A percentile compares a stretch with the other conserved stretches of the same genome.
Evolutionary conservation across 805 yeast genomes (phyloP).

Genomic region (Candida anglica): DNA sequence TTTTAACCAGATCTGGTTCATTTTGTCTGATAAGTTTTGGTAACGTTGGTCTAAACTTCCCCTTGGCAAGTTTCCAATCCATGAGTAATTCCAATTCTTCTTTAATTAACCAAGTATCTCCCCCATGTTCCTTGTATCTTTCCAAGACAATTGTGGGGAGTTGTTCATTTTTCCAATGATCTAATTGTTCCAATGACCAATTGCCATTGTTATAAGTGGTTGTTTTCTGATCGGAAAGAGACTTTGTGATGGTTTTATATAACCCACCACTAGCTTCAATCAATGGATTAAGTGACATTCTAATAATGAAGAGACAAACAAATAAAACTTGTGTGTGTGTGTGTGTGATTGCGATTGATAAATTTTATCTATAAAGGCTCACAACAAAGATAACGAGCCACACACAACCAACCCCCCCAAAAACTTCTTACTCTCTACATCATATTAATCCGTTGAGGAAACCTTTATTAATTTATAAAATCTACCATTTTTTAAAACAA

Average conservation of each 20-base stretch:
- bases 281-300: no score
- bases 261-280: no score
- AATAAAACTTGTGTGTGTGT: no score
- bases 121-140: constrained; percentile 17
- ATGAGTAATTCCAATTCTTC: constrained; percentile 37
- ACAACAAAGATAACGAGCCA: no score
- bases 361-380: no score
- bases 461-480: constrained; percentile 22
- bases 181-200: constrained; percentile 30
- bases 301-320: no score
- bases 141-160: constrained; percentile 23
- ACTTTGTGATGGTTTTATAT: constrained; percentile 23
- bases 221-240: constrained; percentile 21
- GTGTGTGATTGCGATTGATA: no score
- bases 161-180: constrained; percentile 29
- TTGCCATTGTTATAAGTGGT: constrained; percentile 20
- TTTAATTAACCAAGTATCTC: constrained; percentile 27
- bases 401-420: no score
- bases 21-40: constrained; percentile 40
- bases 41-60: constrained; percentile 43
- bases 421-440: no score
- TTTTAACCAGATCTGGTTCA: constrained; percentile 21
- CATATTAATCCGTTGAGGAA: constrained; percentile 38
- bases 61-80: constrained; percentile 48
- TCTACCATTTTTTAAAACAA: constrained; percentile 22